Conservation (phyloP, 352 stramenopile genomes). For the Pythium aphanidermatum region DNA sequence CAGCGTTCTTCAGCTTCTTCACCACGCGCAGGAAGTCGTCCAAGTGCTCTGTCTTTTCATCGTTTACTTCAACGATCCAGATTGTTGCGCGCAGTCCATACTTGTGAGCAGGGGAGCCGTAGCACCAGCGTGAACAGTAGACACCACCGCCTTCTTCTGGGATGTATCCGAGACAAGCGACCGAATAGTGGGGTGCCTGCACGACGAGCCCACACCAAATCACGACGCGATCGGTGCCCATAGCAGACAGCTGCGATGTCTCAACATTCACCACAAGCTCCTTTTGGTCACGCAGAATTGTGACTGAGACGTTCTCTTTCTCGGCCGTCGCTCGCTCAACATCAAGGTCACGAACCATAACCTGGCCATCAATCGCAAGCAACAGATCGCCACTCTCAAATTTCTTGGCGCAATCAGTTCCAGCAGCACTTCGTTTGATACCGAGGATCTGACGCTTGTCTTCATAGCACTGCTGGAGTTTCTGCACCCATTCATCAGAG, state of each 20-base stretch:
- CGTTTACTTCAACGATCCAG: constrained; percentile 91
- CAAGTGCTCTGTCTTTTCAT: constrained; percentile 63
- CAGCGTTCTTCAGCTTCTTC: constrained; percentile 67
- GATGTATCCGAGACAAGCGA: constrained; percentile 80
- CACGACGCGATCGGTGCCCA: constrained; percentile 86
- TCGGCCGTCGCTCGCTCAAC: constrained; percentile 56
- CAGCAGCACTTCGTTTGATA: constrained; percentile 73
- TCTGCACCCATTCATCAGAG: constrained; percentile 79
- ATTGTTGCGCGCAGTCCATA: constrained; percentile 87
- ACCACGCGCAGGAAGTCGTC: constrained; percentile 86
- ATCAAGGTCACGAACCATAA: constrained; percentile 73
- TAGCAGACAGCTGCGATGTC: constrained; percentile 57
- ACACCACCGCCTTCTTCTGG: constrained; percentile 79
- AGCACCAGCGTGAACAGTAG: constrained; percentile 89
- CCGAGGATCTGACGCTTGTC: constrained; percentile 86
- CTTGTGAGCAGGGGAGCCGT: constrained; percentile 88
- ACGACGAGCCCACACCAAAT: constrained; percentile 90
- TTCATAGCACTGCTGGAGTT: constrained; percentile 67
- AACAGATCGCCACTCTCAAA: constrained; percentile 81
- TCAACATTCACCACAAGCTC: constrained; percentile 57
- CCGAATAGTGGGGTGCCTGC: constrained; percentile 85
- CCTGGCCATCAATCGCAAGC: constrained; percentile 69
- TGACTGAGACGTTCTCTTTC: constrained; percentile 48
- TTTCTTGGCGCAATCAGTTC: constrained; percentile 52
- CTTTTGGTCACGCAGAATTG: constrained; percentile 70